phyloP scores from a whole-genome alignment of 1,284 basidiomycete species.

The Omphalotus olearius region DNA sequence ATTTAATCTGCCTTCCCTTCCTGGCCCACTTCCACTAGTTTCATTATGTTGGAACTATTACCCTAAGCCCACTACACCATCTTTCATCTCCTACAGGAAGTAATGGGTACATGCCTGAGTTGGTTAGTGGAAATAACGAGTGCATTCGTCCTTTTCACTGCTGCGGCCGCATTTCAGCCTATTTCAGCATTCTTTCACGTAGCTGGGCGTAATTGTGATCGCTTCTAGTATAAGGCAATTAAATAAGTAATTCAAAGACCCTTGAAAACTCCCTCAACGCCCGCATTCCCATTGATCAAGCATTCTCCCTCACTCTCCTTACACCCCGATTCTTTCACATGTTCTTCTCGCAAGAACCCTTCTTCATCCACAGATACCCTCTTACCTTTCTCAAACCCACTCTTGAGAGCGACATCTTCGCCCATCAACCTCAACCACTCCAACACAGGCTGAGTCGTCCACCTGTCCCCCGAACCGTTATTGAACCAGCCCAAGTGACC shows the following conservation, averaged over 20 bases:
- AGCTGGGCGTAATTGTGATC: too few relatives aligned
- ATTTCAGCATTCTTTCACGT: too few relatives aligned
- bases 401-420: slow-evolving; percentile 42
- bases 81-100: too few relatives aligned
- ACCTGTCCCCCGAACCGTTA: slow-evolving; percentile 43
- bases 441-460: slow-evolving; percentile 70
- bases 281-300: slow-evolving; percentile 13
- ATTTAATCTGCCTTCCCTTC: too few relatives aligned
- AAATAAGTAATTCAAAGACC: slow-evolving; percentile 1
- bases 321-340: slow-evolving; percentile 45
- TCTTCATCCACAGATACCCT: slow-evolving; percentile 41
- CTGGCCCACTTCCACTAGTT: too few relatives aligned
- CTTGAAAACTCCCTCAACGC: slow-evolving; percentile 8
- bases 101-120: too few relatives aligned
- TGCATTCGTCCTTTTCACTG: too few relatives aligned
- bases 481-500: slow-evolving; percentile 98
- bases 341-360: slow-evolving; percentile 57
- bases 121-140: too few relatives aligned
- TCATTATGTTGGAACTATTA: too few relatives aligned
- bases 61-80: too few relatives aligned
- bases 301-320: slow-evolving; percentile 32
- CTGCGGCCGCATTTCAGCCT: too few relatives aligned
- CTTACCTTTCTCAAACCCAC: slow-evolving; percentile 22
- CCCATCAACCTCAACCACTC: slow-evolving; percentile 69
- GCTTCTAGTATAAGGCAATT: background rate